Evolutionary conservation across 2,329 filamentous ascomycete genomes (phyloP).

Genomic region (Fusarium sp.): DNA sequence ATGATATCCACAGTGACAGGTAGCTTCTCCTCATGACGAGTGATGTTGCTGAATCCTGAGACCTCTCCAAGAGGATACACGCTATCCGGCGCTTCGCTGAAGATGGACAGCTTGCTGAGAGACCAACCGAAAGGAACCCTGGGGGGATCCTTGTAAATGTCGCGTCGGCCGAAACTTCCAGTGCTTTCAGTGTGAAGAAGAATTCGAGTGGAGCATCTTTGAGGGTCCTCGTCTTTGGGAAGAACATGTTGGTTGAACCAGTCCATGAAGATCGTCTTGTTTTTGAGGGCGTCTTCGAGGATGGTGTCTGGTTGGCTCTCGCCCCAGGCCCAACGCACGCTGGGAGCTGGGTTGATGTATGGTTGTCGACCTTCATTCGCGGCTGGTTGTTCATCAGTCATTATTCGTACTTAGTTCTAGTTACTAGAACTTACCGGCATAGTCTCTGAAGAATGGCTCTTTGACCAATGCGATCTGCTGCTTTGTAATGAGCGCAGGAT

Average conservation of each 20-base stretch:
- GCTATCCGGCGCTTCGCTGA: not conserved
- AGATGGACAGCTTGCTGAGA: not conserved
- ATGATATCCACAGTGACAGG: not conserved
- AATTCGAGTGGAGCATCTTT: not conserved
- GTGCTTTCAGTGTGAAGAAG: not conserved
- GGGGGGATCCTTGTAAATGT: not conserved
- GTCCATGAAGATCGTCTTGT: not conserved
- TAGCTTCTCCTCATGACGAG: not conserved
- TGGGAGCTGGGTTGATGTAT: not conserved
- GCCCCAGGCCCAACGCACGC: not conserved
- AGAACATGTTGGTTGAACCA: not conserved
- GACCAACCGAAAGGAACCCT: not conserved
- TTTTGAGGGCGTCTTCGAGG: not conserved
- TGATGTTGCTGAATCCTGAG: not conserved
- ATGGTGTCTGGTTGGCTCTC: not conserved
- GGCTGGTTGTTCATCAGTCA: not conserved
- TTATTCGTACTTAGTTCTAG: not conserved
- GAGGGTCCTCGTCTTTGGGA: accelerated
- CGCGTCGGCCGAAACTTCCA: not conserved
- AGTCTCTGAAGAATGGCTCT: not conserved
- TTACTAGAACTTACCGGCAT: not conserved
- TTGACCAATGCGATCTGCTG: not conserved
- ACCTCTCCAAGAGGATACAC: not conserved
- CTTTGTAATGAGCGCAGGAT: not conserved
- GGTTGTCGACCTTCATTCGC: not conserved